Evolutionary conservation across 2,329 filamentous ascomycete genomes (phyloP).

Genomic region (Colletotrichum lentis): DNA sequence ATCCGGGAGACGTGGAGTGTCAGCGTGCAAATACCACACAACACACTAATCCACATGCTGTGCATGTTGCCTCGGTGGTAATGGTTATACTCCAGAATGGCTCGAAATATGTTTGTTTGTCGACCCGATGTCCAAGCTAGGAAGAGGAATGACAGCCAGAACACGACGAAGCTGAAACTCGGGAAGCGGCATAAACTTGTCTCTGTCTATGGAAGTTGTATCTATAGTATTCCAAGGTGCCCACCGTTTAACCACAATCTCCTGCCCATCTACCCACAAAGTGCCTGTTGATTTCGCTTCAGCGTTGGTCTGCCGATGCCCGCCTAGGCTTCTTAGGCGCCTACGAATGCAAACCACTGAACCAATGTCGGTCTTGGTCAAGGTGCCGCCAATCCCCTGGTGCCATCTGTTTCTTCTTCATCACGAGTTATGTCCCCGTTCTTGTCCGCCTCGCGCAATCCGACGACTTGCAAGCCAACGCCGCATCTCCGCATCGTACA

Average conservation of each 20-base stretch:
- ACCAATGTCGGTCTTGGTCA: not conserved
- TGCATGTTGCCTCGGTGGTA: not conserved
- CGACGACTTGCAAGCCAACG: not conserved
- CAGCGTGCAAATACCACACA: not conserved
- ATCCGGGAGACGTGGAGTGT: not conserved
- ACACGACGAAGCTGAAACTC: not conserved
- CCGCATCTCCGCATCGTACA: conserved; percentile 1
- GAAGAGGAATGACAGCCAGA: not conserved
- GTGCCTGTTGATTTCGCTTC: not conserved
- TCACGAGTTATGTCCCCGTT: not conserved
- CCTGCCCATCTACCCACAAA: not conserved
- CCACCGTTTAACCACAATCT: not conserved
- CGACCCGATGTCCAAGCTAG: not conserved
- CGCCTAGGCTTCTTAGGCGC: not conserved
- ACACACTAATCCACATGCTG: not conserved
- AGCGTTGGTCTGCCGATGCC: not conserved
- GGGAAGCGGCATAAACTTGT: not conserved
- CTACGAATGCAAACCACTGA: not conserved
- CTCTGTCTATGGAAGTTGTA: not conserved
- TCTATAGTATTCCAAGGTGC: no score
- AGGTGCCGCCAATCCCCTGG: not conserved
- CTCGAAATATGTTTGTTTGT: not conserved
- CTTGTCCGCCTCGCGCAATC: not conserved
- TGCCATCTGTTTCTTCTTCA: not conserved
- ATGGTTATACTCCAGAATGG: not conserved